Conservation (phyloP, 371 early-diverging fungal species). For the Dinochytrium kinnereticum region DNA sequence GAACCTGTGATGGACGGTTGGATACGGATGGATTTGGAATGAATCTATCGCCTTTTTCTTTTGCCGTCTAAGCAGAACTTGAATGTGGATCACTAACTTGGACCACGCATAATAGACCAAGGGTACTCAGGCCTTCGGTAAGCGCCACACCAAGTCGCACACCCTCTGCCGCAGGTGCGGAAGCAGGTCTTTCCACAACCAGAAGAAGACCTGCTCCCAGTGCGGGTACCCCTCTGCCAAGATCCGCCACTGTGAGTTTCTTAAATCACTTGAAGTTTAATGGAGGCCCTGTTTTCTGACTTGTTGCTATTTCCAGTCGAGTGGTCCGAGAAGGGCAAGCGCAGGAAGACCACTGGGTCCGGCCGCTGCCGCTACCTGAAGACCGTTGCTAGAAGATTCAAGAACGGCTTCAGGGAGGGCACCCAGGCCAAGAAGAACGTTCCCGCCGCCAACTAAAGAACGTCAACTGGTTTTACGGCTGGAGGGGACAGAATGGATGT, state of each 20-base stretch:
- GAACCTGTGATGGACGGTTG: too few relatives aligned
- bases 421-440: conserved; percentile 25
- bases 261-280: background rate
- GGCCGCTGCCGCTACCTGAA: conserved; percentile 98
- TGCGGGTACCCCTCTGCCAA: conserved; percentile 99
- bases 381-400: conserved; percentile 89
- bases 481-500: background rate
- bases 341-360: conserved; percentile 98
- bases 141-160: conserved; percentile 99
- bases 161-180: conserved; percentile 99
- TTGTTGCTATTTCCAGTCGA: conserved; percentile 66
- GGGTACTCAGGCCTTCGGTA: conserved; percentile 99
- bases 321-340: conserved; percentile 96
- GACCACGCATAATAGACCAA: conserved; percentile 76
- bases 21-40: too few relatives aligned
- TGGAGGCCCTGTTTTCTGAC: background rate
- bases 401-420: conserved; percentile 90
- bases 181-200: conserved; percentile 98
- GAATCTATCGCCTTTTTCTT: background rate
- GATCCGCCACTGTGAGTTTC: conserved; percentile 87
- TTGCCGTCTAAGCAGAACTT: too few relatives aligned
- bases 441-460: conserved; percentile 1
- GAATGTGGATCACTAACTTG: too few relatives aligned
- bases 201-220: conserved; percentile 98
- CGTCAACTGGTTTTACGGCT: background rate